phyloP scores from a whole-genome alignment of 1,139 yeast species.

The Pichia norvegensis region DNA sequence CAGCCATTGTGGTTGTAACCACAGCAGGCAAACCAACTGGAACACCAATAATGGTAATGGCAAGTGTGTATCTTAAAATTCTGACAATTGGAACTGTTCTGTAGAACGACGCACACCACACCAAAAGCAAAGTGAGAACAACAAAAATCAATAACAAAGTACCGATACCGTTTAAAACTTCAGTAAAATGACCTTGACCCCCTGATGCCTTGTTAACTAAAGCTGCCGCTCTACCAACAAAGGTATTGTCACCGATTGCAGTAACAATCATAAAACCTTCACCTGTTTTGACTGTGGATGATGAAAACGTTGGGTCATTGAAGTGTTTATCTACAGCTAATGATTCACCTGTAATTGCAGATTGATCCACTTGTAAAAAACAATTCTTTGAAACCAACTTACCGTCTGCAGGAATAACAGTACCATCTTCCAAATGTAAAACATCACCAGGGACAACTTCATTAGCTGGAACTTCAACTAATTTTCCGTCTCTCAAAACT shows the following conservation, averaged over 20 bases:
- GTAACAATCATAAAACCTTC: constrained; percentile 59
- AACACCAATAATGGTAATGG: constrained; percentile 39
- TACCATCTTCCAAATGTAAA: constrained; percentile 38
- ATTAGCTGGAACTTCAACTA: constrained; percentile 1
- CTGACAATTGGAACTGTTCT: constrained; percentile 59
- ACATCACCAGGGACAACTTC: constrained; percentile 42
- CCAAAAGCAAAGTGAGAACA: constrained; percentile 35
- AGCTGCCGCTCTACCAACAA: constrained; percentile 5
- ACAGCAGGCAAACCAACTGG: constrained; percentile 53
- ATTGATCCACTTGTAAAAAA: constrained; percentile 36
- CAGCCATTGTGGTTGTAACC: constrained; percentile 59
- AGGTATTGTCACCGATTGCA: constrained; percentile 6
- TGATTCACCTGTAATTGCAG: constrained; percentile 49
- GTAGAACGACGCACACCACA: constrained; percentile 41
- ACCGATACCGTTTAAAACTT: constrained; percentile 39
- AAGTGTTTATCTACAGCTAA: constrained; percentile 56
- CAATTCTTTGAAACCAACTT: constrained; percentile 29
- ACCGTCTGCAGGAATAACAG: constrained; percentile 45
- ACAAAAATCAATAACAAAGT: constrained; percentile 38
- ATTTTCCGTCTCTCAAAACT: constrained; percentile 25
- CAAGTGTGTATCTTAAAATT: constrained; percentile 74
- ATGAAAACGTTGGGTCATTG: constrained; percentile 87
- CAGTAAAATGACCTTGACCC: constrained; percentile 63
- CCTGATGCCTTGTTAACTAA: constrained; percentile 30
- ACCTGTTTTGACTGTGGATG: constrained; percentile 31